These are phyloP conservation scores for Suillus decipiens DNA, from an alignment of 768 basidiomycete genomes.

Conservation along the genomic window DNA sequence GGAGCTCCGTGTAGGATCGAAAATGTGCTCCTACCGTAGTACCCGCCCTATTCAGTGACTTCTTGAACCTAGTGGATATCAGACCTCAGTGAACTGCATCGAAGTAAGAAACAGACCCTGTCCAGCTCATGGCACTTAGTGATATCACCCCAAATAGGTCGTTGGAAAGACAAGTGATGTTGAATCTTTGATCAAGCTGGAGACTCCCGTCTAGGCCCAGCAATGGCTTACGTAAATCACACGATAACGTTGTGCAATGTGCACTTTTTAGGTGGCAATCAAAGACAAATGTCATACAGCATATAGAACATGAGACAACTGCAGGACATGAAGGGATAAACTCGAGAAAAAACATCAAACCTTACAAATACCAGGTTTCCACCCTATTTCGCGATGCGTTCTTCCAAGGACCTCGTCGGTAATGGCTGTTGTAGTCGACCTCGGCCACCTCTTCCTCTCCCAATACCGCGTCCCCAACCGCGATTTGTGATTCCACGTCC, in stretches of 20 bases:
- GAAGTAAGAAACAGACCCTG: slow-evolving; percentile 41
- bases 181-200: not conserved
- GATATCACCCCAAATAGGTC: not conserved
- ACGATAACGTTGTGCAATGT: not conserved
- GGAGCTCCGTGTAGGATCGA: slow-evolving; percentile 80
- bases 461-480: slow-evolving; percentile 17
- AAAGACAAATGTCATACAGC: not conserved
- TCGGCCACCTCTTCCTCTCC: slow-evolving; percentile 23
- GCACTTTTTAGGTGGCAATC: not conserved
- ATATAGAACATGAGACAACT: not conserved
- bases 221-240: not conserved
- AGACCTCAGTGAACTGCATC: slow-evolving; percentile 1
- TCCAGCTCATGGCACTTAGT: slow-evolving; percentile 49
- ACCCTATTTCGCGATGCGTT: slow-evolving; percentile 21
- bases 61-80: slow-evolving; percentile 71
- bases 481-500: not conserved
- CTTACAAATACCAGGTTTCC: not conserved
- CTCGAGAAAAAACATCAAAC: not conserved
- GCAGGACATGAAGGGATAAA: not conserved
- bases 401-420: slow-evolving; percentile 22
- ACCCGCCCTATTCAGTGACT: slow-evolving; percentile 87
- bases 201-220: not conserved
- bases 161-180: not conserved
- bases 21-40: slow-evolving; percentile 65
- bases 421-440: slow-evolving; percentile 18